These are phyloP conservation scores for Colletotrichum cuscutae DNA, from an alignment of 2,329 filamentous ascomycete genomes.

Conservation along the genomic window DNA sequence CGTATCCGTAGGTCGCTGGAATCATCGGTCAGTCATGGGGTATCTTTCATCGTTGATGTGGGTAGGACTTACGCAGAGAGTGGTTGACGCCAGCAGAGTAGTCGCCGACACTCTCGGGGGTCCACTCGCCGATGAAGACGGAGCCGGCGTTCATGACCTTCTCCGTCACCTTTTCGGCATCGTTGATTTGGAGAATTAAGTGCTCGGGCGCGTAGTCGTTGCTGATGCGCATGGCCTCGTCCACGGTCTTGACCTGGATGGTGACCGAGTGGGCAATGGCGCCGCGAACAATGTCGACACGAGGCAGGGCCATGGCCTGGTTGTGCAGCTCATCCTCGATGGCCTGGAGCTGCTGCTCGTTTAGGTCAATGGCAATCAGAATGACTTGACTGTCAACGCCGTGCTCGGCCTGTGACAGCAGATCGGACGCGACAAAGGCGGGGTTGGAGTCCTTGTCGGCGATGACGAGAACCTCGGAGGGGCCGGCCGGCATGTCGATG, in stretches of 20 bases:
- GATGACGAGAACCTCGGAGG: slow-evolving; percentile 95
- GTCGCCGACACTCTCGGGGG: slow-evolving; percentile 96
- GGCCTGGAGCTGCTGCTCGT: slow-evolving; percentile 76
- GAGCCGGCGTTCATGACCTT: slow-evolving; percentile 93
- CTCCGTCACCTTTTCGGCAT: slow-evolving; percentile 79
- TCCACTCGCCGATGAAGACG: slow-evolving; percentile 96
- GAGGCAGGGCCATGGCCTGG: slow-evolving; percentile 87
- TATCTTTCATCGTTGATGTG: neutral
- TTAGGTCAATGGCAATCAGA: slow-evolving; percentile 84
- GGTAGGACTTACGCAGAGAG: slow-evolving; percentile 82
- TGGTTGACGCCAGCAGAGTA: slow-evolving; percentile 99
- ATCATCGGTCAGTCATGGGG: slow-evolving; percentile 15
- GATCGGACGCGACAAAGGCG: slow-evolving; percentile 93
- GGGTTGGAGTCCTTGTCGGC: slow-evolving; percentile 90
- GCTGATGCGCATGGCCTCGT: slow-evolving; percentile 83
- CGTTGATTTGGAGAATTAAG: slow-evolving; percentile 87
- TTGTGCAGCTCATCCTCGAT: slow-evolving; percentile 92
- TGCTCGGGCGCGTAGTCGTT: slow-evolving; percentile 98
- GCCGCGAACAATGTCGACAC: slow-evolving; percentile 92
- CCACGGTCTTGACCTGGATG: slow-evolving; percentile 76
- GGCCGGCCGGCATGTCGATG: slow-evolving; percentile 98
- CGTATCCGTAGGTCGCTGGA: slow-evolving; percentile 94
- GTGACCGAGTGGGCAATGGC: slow-evolving; percentile 93
- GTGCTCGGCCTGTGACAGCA: slow-evolving; percentile 96
- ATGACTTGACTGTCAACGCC: slow-evolving; percentile 97